A percentile compares a stretch with the other conserved stretches of the same genome.
Evolutionary conservation across 148 eudicot species (phyloP).

Genomic region (Amaranthus palmeri): DNA sequence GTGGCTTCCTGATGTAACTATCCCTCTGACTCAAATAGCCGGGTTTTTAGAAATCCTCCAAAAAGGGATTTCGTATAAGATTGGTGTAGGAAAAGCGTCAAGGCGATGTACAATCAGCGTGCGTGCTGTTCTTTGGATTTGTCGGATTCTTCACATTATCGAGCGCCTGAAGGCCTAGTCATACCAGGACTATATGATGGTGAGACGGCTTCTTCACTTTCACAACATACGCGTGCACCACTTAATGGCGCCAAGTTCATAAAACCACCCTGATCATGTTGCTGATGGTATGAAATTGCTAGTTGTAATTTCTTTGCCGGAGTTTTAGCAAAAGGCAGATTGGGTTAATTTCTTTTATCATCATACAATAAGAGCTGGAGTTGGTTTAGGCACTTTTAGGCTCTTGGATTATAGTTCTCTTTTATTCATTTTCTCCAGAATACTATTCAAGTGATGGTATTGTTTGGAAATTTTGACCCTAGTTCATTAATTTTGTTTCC

Average conservation of each 20-base stretch:
- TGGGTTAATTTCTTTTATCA: constrained; percentile 1
- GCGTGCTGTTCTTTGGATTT: no score
- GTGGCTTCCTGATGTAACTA: not conserved
- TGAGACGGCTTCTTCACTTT: not conserved
- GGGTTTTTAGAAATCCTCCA: not conserved
- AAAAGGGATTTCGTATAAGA: not conserved
- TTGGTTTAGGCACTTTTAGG: not conserved
- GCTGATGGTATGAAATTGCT: not conserved
- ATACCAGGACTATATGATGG: constrained; percentile 3
- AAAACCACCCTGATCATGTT: not conserved
- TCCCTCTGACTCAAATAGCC: not conserved
- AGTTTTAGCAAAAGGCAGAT: not conserved
- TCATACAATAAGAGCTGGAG: not conserved
- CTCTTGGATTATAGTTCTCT: not conserved
- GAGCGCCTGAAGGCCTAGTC: not conserved
- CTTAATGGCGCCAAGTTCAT: constrained; percentile 1
- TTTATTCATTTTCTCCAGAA: no score
- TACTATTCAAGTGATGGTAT: no score
- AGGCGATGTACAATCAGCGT: not conserved
- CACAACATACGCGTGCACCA: not conserved
- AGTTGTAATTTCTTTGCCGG: not conserved
- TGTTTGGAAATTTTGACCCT: no score
- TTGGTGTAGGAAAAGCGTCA: not conserved
- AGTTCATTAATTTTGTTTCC: no score
- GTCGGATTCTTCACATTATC: not conserved